Evolutionary conservation across 495 filamentous ascomycete species (phyloP).

Genomic region (Penicillium odoratum): DNA sequence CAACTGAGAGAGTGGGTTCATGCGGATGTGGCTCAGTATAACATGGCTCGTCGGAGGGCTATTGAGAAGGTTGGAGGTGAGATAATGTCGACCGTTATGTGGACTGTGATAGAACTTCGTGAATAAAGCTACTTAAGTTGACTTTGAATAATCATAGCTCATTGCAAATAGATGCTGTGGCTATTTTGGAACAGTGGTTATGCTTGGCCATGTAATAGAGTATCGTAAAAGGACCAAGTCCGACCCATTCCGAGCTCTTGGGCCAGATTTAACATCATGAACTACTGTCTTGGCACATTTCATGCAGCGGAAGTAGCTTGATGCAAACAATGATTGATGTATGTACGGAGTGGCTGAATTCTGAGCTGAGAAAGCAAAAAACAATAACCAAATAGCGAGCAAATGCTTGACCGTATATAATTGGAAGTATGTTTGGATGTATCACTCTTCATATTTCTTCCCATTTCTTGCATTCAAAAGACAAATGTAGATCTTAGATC

Average conservation of each 20-base stretch:
- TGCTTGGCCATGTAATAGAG: too few relatives aligned
- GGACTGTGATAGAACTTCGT: conserved; percentile 40
- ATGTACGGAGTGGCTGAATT: background rate
- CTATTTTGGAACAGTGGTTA: too few relatives aligned
- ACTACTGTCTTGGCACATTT: background rate
- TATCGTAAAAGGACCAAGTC: too few relatives aligned
- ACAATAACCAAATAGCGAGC: background rate
- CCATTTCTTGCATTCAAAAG: background rate
- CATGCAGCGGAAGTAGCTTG: background rate
- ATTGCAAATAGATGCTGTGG: too few relatives aligned
- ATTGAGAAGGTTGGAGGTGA: conserved; percentile 50
- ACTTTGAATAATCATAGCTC: too few relatives aligned
- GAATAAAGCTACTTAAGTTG: too few relatives aligned
- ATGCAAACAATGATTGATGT: background rate
- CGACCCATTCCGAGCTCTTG: too few relatives aligned
- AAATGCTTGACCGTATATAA: background rate
- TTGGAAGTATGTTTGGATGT: background rate
- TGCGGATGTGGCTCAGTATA: conserved; percentile 46
- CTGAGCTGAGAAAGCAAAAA: background rate
- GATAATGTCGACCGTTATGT: conserved; percentile 37
- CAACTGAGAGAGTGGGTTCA: conserved; percentile 36
- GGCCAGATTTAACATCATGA: conserved; percentile 2
- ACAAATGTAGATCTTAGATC: background rate
- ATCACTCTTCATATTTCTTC: background rate
- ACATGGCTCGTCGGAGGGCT: conserved; percentile 48